phyloP scores from a whole-genome alignment of 192 early-diverging fungal species.

The Entophlyctis luteolus region DNA sequence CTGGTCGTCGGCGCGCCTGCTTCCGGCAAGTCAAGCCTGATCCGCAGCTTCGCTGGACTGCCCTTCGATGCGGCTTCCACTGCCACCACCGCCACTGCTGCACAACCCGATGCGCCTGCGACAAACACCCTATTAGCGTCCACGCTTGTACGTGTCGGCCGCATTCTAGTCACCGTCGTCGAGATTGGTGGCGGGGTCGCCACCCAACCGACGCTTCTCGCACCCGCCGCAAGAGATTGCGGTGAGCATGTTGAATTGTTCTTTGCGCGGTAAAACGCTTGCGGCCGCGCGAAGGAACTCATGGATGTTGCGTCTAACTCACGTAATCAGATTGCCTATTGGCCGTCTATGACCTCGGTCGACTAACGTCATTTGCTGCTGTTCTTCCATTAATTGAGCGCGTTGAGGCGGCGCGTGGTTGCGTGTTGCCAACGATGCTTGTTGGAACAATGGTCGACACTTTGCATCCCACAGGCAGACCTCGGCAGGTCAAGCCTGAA shows the following conservation, averaged over 20 bases:
- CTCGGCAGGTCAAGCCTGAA: neutral
- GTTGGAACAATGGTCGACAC: constrained; percentile 1
- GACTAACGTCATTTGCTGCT: neutral
- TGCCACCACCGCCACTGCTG: neutral
- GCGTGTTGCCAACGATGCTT: neutral
- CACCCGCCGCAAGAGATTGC: neutral
- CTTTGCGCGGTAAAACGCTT: neutral
- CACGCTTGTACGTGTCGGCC: neutral
- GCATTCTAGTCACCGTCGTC: neutral
- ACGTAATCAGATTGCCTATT: neutral
- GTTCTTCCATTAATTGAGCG: neutral
- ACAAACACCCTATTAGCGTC: neutral
- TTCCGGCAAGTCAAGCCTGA: neutral
- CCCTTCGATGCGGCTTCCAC: neutral
- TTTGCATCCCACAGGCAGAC: no score
- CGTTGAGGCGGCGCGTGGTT: neutral
- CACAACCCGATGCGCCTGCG: neutral
- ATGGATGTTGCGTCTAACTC: neutral
- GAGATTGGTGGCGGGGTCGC: neutral
- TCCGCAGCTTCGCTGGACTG: neutral
- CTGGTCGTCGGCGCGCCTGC: neutral
- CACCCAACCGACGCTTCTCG: neutral
- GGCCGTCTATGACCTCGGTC: neutral
- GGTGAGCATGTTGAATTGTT: neutral
- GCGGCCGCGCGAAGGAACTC: neutral